Percentiles rank a stretch among this genome's conserved stretches.
phyloP scores from a whole-genome alignment of 179 eudicot genomes.

The Vitellaria paradoxa region DNA sequence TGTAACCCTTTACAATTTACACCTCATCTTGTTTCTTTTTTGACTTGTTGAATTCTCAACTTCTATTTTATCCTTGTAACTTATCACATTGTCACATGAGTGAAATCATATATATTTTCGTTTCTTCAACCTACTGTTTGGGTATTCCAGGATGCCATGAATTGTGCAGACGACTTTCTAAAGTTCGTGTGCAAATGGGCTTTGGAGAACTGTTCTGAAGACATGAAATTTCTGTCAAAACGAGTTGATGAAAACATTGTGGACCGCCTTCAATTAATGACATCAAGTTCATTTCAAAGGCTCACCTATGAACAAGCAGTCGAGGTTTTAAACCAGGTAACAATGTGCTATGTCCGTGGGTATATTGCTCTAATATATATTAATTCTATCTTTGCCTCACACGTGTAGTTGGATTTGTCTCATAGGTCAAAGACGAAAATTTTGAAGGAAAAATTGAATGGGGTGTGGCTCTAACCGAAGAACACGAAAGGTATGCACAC shows the following conservation, averaged over 20 bases:
- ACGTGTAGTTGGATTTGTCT: not conserved
- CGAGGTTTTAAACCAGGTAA: conserved; percentile 37
- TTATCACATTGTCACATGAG: not conserved
- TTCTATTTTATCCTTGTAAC: not conserved
- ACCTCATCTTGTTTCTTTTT: not conserved
- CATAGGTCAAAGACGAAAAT: conserved; percentile 48
- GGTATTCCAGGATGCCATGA: conserved; percentile 70
- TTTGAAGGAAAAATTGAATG: conserved; percentile 41
- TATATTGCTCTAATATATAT: not conserved
- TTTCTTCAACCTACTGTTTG: not conserved
- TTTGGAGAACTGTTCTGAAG: conserved; percentile 54
- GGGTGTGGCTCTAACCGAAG: conserved; percentile 71
- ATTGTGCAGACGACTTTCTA: conserved; percentile 70
- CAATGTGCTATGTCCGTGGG: not conserved
- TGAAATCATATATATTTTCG: not conserved
- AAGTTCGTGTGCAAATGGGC: conserved; percentile 71
- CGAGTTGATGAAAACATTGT: conserved; percentile 60
- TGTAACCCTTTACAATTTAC: no score
- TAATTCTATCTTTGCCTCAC: not conserved
- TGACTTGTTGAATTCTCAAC: not conserved
- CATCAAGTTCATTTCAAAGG: conserved; percentile 48
- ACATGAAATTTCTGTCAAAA: conserved; percentile 63
- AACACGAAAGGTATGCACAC: conserved; percentile 70
- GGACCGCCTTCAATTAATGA: conserved; percentile 52
- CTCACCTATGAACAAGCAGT: conserved; percentile 75